Percentiles rank a stretch among this genome's conserved stretches.
phyloP scores from a whole-genome alignment of 371 early-diverging fungal genomes.

The Circinella minor region DNA sequence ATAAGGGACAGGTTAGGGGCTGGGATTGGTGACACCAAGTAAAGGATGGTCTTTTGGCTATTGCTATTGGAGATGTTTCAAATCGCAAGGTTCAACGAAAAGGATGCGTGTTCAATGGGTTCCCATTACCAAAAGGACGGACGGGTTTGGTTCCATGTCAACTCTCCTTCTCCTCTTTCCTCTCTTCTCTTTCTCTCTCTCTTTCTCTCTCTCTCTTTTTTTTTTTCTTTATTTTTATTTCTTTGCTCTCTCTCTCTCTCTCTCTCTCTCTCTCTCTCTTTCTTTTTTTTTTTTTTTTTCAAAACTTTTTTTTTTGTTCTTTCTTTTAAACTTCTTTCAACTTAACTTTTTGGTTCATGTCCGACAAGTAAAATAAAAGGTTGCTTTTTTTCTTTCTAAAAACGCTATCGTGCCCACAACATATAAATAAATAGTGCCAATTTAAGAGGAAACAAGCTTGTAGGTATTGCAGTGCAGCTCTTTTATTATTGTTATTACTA shows the following conservation, averaged over 20 bases:
- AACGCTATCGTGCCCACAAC: background rate
- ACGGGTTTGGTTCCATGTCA: slow-evolving; percentile 13
- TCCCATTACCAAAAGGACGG: slow-evolving; percentile 14
- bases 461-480: background rate
- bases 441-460: too few relatives aligned
- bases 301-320: slow-evolving; percentile 1
- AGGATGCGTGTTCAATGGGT: slow-evolving; percentile 18
- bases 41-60: slow-evolving; percentile 7
- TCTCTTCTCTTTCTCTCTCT: background rate
- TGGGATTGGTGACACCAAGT: slow-evolving; percentile 17
- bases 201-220: background rate
- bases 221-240: background rate
- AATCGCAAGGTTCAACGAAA: slow-evolving; percentile 14
- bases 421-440: too few relatives aligned
- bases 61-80: slow-evolving; percentile 22
- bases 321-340: background rate
- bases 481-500: background rate
- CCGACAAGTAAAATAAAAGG: slow-evolving; percentile 8
- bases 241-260: background rate
- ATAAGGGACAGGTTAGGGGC: slow-evolving; percentile 14
- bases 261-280: slow-evolving; percentile 2
- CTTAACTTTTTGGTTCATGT: slow-evolving; percentile 7
- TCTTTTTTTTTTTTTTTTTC: background rate
- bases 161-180: background rate
- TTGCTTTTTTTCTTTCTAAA: background rate